Base-by-base conservation (phyloP, 495 filamentous ascomycete species). In the Neurospora sp. region DNA sequence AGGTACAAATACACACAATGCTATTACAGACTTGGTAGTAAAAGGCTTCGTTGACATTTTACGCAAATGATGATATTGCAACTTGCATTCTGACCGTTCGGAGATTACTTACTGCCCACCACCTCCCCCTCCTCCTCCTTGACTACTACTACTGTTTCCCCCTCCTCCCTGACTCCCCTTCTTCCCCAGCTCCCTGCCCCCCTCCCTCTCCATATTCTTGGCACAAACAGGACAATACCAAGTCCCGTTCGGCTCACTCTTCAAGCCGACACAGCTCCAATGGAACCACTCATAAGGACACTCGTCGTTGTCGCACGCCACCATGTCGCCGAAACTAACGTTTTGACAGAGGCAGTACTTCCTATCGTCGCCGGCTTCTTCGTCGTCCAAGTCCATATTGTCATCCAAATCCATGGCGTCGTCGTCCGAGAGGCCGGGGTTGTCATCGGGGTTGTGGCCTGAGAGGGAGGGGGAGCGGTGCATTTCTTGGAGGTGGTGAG, bases 251-350 rank as follows among this genome's bases (percentile, higher is more conserved):
- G 96, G 96, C 81, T 98, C 95, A 72, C 89, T 89, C 74, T 91
- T 95, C 74, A 99, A 84, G 3, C 93, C 92, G 69, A 98, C 94
- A 79, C 96, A 99, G 74, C 87, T 90, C 94, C 94, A 98, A 84
- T 99, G 96, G 82, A 99, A 99, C 96, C 96, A 99, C 83, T 98
- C 95, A 80, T 89, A 96, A 35, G 91, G 89, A 84, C 96, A 99
- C 72, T 91, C 86, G 61, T 93, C 91, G 75, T 98, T 97, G 83
- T 99, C 96, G 82, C 96, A 99, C 4, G 94, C 96, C 40, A 99
- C 95, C 96, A 99, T 99, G 79, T 98, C 93, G 48, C 96, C 96
- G 83, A 92, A 95, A 81, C 92, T 96, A 73, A 97, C 92, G 75
- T 91, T 92, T 78, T 96, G 92, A 81, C 96, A 99, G 37, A 91